Evolutionary conservation across 208 protist genomes (phyloP), one percentile per base, ranked within the genome.

Genomic region (Balamuthia mandrillaris): DNA sequence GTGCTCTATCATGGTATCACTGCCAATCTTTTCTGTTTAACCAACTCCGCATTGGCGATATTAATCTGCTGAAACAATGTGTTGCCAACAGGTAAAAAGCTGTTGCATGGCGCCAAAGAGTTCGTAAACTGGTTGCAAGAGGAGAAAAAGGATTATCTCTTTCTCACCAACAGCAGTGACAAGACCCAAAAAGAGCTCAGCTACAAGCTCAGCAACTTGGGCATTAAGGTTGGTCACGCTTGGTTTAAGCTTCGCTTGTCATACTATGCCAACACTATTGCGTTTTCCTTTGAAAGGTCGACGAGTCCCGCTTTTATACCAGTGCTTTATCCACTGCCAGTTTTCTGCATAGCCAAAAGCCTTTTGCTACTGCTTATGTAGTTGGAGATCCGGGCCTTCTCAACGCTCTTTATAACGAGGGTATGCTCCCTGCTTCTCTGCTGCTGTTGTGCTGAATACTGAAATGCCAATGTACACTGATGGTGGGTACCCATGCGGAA

Each of bases 111-210:
- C 2, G 77, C 56, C 47, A 63, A 84, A 41, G 70, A 79, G 31
- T 39, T 84, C 29, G 56, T 84, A 1, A 41, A 33, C n/a, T 84
- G 77, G 77, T 37, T 84, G 58, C 51, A 84, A 41, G 39, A 72
- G 29, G 58, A 84, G 27, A 54, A 41, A 14, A 84, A 84, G 77
- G 42, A 68, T 2, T 84, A 54, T 37, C 77, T 84, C 54, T 84
- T 84, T 21, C 77, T 84, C 6, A 84, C 77, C 51, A 84, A 84
- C 56, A 72, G 56, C 35, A 84, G 77, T 41, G 77, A 84, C 77
- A 84, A 84, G 54, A 72, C 77, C 12, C 77, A 47, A n/a, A 63
- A 84, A 37, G 56, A 84, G 18, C 77, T 84, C 41, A 72, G 37
- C 29, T 70, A 84, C 56, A 84, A 70, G 31, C 77, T 84, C 5